Evolutionary conservation across 345 rosid genomes (phyloP), one percentile per base, ranked within the genome.

Genomic region (Laguncularia racemosa): DNA sequence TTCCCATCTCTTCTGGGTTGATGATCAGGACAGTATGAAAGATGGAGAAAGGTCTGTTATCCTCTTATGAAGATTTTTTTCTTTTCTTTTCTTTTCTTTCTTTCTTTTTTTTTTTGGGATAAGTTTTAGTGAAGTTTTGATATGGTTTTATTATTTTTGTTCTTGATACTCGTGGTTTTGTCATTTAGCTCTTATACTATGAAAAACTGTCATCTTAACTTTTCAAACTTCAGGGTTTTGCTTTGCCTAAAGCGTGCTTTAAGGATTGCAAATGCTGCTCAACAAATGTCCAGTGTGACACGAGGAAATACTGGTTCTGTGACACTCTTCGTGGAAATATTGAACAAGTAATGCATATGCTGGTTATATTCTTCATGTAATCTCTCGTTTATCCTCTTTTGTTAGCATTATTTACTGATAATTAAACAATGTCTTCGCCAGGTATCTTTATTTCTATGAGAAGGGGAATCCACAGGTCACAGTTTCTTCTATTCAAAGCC

Each of bases 1-100:
- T 63, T 83, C 97, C 26, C 99, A 90, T 78, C 86, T 93, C 50
- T 93, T 93, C 74, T 93, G 99, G 99, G 83, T 85, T 53, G 86
- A 93, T 50, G 92, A 90, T 71, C 96, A 87, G 54, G 99, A 85
- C 70, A 76, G 72, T 51, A 63, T 82, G 69, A 89, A 85, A 77
- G 96, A 90, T 76, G 99, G 96, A 68, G 96, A 93, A 74, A 85
- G 96, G 99, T 93, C 65, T 15, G 78, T 64, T 56, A 3, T 23
- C 46, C 8, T 58, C 19, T 46, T 26, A 40, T 58, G 47, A 15
- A 44, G 16, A 40, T 53, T n/a, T n/a, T n/a, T n/a, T n/a, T n/a
- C n/a, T n/a, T n/a, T n/a, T n/a, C n/a, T n/a, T n/a, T n/a, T n/a
- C n/a, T n/a, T n/a, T n/a, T n/a, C n/a, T n/a, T n/a, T n/a, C n/a